Conservation (phyloP, 2,329 filamentous ascomycete species). For the Xylariaceae sp. region DNA sequence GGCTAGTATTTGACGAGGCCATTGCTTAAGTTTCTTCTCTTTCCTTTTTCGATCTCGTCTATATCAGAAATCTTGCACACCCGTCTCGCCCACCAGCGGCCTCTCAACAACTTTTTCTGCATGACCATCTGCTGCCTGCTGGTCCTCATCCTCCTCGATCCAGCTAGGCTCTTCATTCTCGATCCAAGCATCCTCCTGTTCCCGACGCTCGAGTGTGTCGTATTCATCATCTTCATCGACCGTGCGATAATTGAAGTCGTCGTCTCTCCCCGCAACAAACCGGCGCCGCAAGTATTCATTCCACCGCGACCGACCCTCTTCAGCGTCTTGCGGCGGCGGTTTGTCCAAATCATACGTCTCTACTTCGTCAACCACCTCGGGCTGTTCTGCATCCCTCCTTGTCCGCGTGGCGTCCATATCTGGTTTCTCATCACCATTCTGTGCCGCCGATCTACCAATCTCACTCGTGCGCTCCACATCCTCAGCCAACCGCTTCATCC, state of each 20-base stretch:
- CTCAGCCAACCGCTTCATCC: slow-evolving; percentile 54
- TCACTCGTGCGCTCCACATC: neutral
- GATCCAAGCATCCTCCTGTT: slow-evolving; percentile 72
- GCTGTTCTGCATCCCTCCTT: neutral
- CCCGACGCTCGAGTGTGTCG: slow-evolving; percentile 59
- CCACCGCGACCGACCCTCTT: slow-evolving; percentile 69
- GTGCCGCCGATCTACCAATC: neutral
- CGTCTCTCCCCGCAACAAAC: slow-evolving; percentile 71
- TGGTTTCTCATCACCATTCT: neutral
- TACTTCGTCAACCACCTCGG: neutral
- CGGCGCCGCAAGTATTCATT: slow-evolving; percentile 65
- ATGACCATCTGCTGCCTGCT: slow-evolving; percentile 25
- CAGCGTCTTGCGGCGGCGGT: slow-evolving; percentile 43
- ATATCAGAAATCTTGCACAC: slow-evolving; percentile 65
- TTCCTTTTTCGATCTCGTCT: neutral
- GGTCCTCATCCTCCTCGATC: slow-evolving; percentile 41
- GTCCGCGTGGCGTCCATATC: neutral
- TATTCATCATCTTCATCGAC: slow-evolving; percentile 72
- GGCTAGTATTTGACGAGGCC: no score
- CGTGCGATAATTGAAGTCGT: slow-evolving; percentile 69
- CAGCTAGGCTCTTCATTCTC: slow-evolving; percentile 72
- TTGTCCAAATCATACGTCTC: neutral
- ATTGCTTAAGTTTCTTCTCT: no score
- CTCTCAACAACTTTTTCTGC: slow-evolving; percentile 8
- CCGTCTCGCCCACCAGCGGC: slow-evolving; percentile 56